Conservation (phyloP, 768 basidiomycete genomes). For the Leccinum barrowsii region DNA sequence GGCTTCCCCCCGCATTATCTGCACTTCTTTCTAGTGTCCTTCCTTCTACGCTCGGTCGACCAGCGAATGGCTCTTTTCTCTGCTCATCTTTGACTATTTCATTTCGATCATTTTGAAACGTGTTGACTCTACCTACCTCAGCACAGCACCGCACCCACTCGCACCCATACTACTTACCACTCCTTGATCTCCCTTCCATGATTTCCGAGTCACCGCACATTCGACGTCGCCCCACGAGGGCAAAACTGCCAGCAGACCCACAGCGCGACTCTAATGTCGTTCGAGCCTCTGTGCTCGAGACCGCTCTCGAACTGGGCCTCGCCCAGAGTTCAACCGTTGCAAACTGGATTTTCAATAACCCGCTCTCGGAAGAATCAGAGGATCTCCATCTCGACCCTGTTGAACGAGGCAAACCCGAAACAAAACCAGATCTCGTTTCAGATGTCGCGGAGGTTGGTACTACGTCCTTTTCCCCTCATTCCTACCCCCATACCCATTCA, state of each 20-base stretch:
- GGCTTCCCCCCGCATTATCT: conserved; percentile 11
- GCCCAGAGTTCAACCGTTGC: conserved; percentile 56
- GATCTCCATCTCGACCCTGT: conserved; percentile 24
- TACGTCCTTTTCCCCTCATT: background rate
- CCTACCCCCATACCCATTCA: background rate
- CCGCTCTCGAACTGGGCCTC: conserved; percentile 65
- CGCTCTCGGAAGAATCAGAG: conserved; percentile 56
- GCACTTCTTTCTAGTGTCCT: conserved; percentile 2
- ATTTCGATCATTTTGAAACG: conserved; percentile 6
- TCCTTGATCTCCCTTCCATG: conserved; percentile 18
- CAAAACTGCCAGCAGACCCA: conserved; percentile 2
- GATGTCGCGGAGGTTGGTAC: conserved; percentile 31
- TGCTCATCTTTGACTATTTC: conserved; percentile 10
- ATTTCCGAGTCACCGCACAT: conserved; percentile 15
- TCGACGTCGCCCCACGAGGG: conserved; percentile 29
- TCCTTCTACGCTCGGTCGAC: conserved; percentile 3
- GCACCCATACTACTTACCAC: conserved; percentile 9
- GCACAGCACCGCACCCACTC: background rate
- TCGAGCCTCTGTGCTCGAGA: conserved; percentile 72
- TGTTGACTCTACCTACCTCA: background rate
- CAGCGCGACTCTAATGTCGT: conserved; percentile 54
- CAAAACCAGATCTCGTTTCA: conserved; percentile 10
- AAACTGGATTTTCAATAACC: conserved; percentile 70
- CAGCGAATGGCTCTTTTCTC: conserved; percentile 24
- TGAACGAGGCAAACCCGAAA: background rate